Base-by-base conservation (phyloP, 352 stramenopile species). In the Pythium dissotocum region DNA sequence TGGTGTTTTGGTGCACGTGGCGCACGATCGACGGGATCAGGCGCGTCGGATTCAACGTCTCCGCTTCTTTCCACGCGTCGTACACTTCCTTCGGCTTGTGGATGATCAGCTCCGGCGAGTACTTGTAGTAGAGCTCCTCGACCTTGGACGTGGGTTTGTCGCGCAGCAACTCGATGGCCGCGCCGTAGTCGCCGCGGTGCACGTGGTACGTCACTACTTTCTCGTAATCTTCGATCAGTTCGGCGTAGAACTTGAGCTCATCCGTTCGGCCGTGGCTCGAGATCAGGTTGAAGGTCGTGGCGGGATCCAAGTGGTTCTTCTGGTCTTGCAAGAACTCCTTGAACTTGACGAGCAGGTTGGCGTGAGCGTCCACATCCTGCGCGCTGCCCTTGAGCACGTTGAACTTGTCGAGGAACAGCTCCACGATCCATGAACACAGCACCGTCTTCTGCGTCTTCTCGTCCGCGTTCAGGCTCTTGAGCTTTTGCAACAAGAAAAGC, bases 111-210 rank as follows among this genome's bases (percentile, higher is more conserved):
- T 97, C 88, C 0, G 93, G 90, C 16, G 91, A 97, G 73, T 97
- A 98, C 69, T 98, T 98, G 83, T 98, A 98, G 74, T 96, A 97
- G 8, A 98, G 73, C 63, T 95, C 85, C 65, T 98, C 92, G 10
- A 98, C 90, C 61, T 97, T 97, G 32, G 91, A 89, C 40, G 92
- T 95, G 56, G 89, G 87, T 28, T 96, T 91, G 18, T 90, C 90
- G 36, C 83, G 82, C 30, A 98, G 78, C 46, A 98, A 67, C 40
- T 96, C 88, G 56, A 98, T 96, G 6, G 93, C 90, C 3, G 88
- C 86, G 9, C 80, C 85, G 63, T 98, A 97, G 55, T 97, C 91
- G 9, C 90, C 89, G 5, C 89, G 89, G 56, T 97, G 80, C 53
- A 97, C 88, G 71, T 98, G 92, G 64, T 97, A 97, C 40, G 89